Evolutionary conservation across 768 basidiomycete genomes (phyloP).

Genomic region (Tylopilus balloui): DNA sequence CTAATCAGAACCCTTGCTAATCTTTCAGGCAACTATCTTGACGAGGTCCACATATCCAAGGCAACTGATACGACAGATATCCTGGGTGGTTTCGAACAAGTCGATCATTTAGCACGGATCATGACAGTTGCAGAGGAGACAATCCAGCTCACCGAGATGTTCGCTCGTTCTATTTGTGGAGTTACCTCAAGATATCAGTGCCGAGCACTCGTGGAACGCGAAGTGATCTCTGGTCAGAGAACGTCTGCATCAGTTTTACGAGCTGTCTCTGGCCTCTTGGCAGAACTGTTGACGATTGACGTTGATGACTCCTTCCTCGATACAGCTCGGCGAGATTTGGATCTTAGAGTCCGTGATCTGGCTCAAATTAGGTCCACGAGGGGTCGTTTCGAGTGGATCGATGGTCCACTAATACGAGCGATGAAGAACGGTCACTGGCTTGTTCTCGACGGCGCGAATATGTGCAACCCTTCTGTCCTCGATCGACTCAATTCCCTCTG

Average conservation of each 20-base stretch:
- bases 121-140: constrained; percentile 38
- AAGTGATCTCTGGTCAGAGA: constrained; percentile 13
- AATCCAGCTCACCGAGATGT: constrained; percentile 35
- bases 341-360: constrained; percentile 22
- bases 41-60: constrained; percentile 74
- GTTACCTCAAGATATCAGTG: constrained; percentile 16
- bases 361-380: constrained; percentile 23
- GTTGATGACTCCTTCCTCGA: constrained; percentile 11
- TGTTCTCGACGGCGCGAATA: constrained; percentile 86
- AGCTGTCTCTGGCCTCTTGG: constrained; percentile 27
- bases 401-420: constrained; percentile 85
- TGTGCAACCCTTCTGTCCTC: constrained; percentile 92
- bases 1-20: constrained; percentile 67
- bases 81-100: constrained; percentile 93
- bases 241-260: constrained; percentile 23
- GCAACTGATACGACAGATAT: constrained; percentile 93
- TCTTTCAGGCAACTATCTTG: constrained; percentile 61
- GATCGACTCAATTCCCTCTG: constrained; percentile 96
- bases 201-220: constrained; percentile 11
- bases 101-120: constrained; percentile 48
- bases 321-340: constrained; percentile 12
- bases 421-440: constrained; percentile 88
- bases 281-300: constrained; percentile 20
- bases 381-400: constrained; percentile 88
- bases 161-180: constrained; percentile 34